These are phyloP conservation scores for Boechera divaricarpa DNA, from an alignment of 345 rosid species.

Conservation along the genomic window DNA sequence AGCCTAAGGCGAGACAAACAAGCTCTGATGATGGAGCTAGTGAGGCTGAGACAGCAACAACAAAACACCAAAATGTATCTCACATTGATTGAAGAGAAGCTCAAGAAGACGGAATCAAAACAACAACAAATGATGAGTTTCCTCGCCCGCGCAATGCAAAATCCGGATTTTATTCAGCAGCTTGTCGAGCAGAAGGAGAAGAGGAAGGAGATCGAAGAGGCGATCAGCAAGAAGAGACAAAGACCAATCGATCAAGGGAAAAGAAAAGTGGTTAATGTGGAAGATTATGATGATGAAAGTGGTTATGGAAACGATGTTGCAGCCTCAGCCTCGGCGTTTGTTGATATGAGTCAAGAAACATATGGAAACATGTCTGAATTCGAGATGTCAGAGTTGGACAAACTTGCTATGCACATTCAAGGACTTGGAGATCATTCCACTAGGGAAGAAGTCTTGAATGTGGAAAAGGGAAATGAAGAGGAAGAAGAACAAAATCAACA, in stretches of 20 bases:
- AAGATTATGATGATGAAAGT: constrained; percentile 19
- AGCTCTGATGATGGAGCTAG: constrained; percentile 63
- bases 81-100: constrained; percentile 58
- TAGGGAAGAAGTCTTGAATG: constrained; percentile 38
- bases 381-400: constrained; percentile 56
- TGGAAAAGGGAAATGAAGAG: constrained; percentile 32
- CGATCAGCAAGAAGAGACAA: constrained; percentile 59
- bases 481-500: constrained; percentile 31
- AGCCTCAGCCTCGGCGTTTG: constrained; percentile 31
- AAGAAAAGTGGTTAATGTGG: constrained; percentile 40
- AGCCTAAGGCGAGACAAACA: constrained; percentile 67
- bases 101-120: constrained; percentile 60
- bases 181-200: constrained; percentile 55
- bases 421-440: constrained; percentile 47
- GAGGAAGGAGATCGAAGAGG: constrained; percentile 64
- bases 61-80: constrained; percentile 59
- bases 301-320: constrained; percentile 25
- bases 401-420: constrained; percentile 57
- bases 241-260: constrained; percentile 55
- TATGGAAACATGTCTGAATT: constrained; percentile 49
- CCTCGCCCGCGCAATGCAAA: constrained; percentile 73
- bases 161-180: constrained; percentile 67
- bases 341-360: constrained; percentile 54
- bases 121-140: constrained; percentile 78
- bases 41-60: constrained; percentile 70